Conservation (phyloP, 768 basidiomycete species). For the Leccinum incarnatum region DNA sequence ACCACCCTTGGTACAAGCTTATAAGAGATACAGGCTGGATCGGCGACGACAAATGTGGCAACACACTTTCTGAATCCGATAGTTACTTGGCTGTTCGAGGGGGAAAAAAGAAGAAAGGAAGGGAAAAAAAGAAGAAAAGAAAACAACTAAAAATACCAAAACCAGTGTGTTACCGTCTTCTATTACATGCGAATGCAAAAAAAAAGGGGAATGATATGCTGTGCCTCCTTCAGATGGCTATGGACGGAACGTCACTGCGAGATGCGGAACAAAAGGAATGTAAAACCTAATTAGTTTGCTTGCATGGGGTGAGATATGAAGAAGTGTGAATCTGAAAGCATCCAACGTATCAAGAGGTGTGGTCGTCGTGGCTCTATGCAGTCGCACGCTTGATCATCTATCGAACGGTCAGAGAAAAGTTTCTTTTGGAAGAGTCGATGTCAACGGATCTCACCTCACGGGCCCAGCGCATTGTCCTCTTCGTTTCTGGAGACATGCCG, state of each 20-base stretch:
- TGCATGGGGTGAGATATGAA: slow-evolving; percentile 39
- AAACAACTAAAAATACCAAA: slow-evolving; percentile 26
- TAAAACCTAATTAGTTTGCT: slow-evolving; percentile 44
- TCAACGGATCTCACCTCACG: slow-evolving; percentile 62
- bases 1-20: too few relatives aligned
- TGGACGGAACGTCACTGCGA: slow-evolving; percentile 25
- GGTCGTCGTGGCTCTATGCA: slow-evolving; percentile 44
- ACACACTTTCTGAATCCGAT: slow-evolving; percentile 10
- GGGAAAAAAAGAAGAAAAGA: not conserved
- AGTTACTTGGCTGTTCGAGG: slow-evolving; percentile 11
- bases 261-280: slow-evolving; percentile 13
- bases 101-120: not conserved
- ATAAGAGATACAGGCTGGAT: slow-evolving; percentile 16
- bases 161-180: slow-evolving; percentile 37
- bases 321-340: slow-evolving; percentile 31
- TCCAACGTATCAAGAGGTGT: slow-evolving; percentile 20
- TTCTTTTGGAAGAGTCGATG: not conserved
- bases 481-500: slow-evolving; percentile 73
- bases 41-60: slow-evolving; percentile 3
- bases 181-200: slow-evolving; percentile 57
- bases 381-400: slow-evolving; percentile 83
- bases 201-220: slow-evolving; percentile 37
- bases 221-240: slow-evolving; percentile 76
- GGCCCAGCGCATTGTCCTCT: slow-evolving; percentile 91
- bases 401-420: not conserved